Evolutionary conservation across 192 early-diverging fungal species (phyloP), one percentile per base, ranked within the genome.

Genomic region (Coemansia sp.): DNA sequence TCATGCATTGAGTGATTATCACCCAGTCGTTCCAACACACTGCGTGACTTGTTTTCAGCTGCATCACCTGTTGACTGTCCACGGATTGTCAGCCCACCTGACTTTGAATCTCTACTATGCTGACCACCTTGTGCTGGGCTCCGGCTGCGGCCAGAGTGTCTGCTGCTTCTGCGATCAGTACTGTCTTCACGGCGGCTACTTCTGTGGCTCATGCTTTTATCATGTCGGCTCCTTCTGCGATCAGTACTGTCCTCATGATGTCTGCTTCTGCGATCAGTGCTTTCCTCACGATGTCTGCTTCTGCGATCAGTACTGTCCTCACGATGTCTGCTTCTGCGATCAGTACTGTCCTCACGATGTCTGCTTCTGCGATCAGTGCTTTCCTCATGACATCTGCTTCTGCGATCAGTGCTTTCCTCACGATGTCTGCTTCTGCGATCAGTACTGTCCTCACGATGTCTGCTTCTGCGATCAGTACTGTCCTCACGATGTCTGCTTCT

Each of bases 21-120:
- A 34, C 58, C 48, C 7, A 79, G 54, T 4, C 76, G 76, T 24
- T 79, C 76, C 20, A 64, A 31, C 4, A 79, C 51, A 46, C 44
- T 73, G 42, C 63, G 70, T 10, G 52, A 26, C 50, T 67, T 70
- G 42, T 24, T 47, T 23, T 47, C 53, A 18, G 46, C 49, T 14
- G 24, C 52, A 3, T 34, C 44, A 11, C 28, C 38, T 25, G 25
- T 49, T 28, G 72, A 60, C 57, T 59, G 66, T n/a, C 72, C 63
- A n/a, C 68, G 68, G 31, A 74, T 74, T 17, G 72, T 36, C 46
- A 74, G 4, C 28, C 57, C 55, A 17, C 21, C 53, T 20, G 21
- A 4, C 25, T 53, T 46, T 54, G 58, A 26, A 40, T 59, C 60
- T 6, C 50, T 37, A 21, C 60, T n/a, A 15, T 53, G 20, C 36